Base-by-base conservation (phyloP, 768 basidiomycete genomes). In the Psilocybe sp. region DNA sequence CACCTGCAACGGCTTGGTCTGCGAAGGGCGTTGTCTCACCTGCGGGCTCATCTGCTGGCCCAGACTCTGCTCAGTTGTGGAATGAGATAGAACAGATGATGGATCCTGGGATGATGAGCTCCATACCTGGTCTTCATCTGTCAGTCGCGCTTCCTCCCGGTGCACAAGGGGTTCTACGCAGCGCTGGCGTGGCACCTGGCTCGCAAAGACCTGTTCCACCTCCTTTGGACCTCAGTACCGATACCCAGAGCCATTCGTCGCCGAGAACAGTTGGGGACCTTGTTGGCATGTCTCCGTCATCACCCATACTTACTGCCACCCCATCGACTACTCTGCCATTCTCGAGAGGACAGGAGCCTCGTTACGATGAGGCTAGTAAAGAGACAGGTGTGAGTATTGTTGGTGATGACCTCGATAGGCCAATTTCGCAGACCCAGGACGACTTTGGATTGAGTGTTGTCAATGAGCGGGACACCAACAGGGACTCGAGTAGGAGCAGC, bases 401-500 rank as follows among this genome's bases (percentile, higher is more conserved):
- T 7, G 7, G 23, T 7, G 7, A 28, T 28, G 23, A 28, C 7
- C 23, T 28, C 23, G 23, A 28, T 28, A 28, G 23, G 23, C 23
- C 23, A 7, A 28, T 28, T 28, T 28, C 23, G 23, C 23, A 28
- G 19, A 40, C 14, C 39, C 36, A 31, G 45, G 40, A 31, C 39
- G 33, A 10, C 44, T 41, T 10, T 33, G 33, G 7, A 47, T 40
- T 32, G 46, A 40, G 11, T 45, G 32, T 18, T 11, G 15, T 36
- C 6, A 36, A 31, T 2, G 52, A 53, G 31, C 44, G 58, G 15
- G 58, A 65, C 23, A 50, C 66, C 9, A 73, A 71, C 48, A 58
- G 76, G 44, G 73, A 77, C 56, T 79, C 79, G 11, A 74, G 65
- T 51, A 65, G 72, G 47, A 77, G 75, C 56, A 75, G 73, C 53